Evolutionary conservation across 2,329 filamentous ascomycete genomes (phyloP).

Genomic region (Colletotrichum chlorophyti): DNA sequence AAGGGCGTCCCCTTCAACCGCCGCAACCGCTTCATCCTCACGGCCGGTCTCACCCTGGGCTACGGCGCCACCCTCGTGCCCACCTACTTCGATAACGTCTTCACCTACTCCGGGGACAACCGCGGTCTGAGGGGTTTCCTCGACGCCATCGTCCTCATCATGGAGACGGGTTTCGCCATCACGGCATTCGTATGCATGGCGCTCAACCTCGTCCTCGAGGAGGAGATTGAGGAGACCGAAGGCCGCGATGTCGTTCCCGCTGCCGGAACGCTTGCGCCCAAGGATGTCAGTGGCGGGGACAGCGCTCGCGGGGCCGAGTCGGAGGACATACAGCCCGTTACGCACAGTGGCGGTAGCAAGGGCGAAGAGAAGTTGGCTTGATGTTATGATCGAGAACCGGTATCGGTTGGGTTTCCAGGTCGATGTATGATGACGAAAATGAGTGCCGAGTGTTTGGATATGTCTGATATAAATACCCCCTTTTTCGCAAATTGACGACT

Average conservation of each 20-base stretch:
- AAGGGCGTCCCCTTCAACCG: constrained; percentile 76
- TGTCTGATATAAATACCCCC: background rate
- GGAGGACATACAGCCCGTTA: constrained; percentile 25
- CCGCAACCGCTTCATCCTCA: constrained; percentile 82
- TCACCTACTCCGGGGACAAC: constrained; percentile 75
- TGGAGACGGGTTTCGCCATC: constrained; percentile 79
- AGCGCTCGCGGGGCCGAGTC: constrained; percentile 26
- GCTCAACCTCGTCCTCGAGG: constrained; percentile 75
- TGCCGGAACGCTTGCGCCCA: background rate
- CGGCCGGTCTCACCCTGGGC: constrained; percentile 75
- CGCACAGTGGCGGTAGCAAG: constrained; percentile 6
- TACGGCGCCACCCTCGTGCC: constrained; percentile 73
- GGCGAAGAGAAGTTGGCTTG: constrained; percentile 25
- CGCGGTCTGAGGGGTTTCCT: constrained; percentile 74
- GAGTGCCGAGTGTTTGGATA: background rate
- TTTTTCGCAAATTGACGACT: no score
- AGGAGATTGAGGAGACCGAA: constrained; percentile 73
- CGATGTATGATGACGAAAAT: no score
- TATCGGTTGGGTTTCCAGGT: no score
- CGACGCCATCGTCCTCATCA: constrained; percentile 75
- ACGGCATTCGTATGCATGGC: constrained; percentile 76
- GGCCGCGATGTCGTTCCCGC: constrained; percentile 8
- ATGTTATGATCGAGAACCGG: background rate
- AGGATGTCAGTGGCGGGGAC: constrained; percentile 17
- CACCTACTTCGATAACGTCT: constrained; percentile 73